Conservation (phyloP, 139 green algal species). For the Chlamydomonas eustigma region DNA sequence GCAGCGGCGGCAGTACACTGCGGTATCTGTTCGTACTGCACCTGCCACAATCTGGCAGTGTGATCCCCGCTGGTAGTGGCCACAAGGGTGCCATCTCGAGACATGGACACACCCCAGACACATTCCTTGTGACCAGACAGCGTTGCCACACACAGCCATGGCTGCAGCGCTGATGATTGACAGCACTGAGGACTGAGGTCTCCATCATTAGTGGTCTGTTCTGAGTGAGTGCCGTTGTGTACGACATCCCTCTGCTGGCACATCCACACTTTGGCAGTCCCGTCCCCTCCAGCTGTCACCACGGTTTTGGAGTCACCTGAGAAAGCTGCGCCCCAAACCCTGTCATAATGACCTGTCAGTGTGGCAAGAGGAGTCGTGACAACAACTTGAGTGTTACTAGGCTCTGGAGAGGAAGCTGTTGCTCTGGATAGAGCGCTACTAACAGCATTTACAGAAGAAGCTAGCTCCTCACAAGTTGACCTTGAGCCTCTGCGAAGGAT, state of each 20-base stretch:
- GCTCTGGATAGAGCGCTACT: not conserved
- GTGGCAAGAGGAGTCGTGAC: not conserved
- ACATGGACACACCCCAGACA: not conserved
- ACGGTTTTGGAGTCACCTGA: not conserved
- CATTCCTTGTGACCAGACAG: not conserved
- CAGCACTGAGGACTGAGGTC: no score
- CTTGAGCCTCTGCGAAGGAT: not conserved
- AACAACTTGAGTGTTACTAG: not conserved
- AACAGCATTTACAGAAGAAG: not conserved
- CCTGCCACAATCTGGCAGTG: not conserved
- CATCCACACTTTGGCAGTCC: not conserved
- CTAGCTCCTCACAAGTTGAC: not conserved
- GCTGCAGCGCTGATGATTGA: no score
- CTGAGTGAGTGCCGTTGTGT: no score
- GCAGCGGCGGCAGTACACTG: no score
- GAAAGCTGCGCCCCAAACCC: not conserved
- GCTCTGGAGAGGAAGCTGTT: not conserved
- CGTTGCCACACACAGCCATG: not conserved
- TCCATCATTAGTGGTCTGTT: no score
- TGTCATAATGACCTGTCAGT: not conserved
- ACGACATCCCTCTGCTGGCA: no score
- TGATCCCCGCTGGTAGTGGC: not conserved
- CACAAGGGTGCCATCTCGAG: not conserved
- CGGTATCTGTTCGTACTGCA: no score
- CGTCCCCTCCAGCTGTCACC: not conserved